Conservation (phyloP, 768 basidiomycete genomes). For the Cytidiella melzeri region DNA sequence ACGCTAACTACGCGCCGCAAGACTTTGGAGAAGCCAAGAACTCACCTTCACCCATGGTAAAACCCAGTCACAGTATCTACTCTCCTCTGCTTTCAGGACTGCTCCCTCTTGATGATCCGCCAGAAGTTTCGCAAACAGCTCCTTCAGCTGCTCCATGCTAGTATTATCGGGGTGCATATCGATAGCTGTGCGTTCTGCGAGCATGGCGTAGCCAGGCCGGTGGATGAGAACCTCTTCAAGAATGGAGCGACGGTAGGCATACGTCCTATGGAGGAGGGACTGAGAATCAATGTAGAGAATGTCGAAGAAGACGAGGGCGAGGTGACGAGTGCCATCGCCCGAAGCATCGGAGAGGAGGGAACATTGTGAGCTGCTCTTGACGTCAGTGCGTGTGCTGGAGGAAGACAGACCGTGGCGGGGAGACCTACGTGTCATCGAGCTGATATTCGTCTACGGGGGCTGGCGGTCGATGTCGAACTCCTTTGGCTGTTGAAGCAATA, state of each 20-base stretch:
- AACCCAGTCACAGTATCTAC: constrained; percentile 56
- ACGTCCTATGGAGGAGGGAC: constrained; percentile 50
- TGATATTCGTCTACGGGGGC: too few relatives aligned
- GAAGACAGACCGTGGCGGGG: not conserved
- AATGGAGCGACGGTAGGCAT: constrained; percentile 49
- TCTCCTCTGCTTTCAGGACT: constrained; percentile 70
- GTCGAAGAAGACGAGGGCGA: constrained; percentile 87
- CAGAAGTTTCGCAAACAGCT: constrained; percentile 45
- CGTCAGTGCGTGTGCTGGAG: not conserved
- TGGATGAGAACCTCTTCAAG: constrained; percentile 52
- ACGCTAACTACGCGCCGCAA: too few relatives aligned
- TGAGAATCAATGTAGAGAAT: constrained; percentile 61
- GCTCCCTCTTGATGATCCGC: constrained; percentile 60
- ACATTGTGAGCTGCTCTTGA: constrained; percentile 26
- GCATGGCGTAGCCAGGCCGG: constrained; percentile 55
- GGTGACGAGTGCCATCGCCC: constrained; percentile 40
- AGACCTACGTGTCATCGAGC: too few relatives aligned
- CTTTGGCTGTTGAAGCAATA: constrained; percentile 50
- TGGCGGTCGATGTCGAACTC: too few relatives aligned
- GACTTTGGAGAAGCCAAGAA: too few relatives aligned
- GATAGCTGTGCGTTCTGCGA: constrained; percentile 53
- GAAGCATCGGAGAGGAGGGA: constrained; percentile 37
- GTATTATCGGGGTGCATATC: constrained; percentile 33
- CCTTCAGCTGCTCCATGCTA: constrained; percentile 1
- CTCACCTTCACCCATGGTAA: constrained; percentile 78